Base-by-base conservation (phyloP, 441 rosid species). In the Aquilaria agallochum region DNA sequence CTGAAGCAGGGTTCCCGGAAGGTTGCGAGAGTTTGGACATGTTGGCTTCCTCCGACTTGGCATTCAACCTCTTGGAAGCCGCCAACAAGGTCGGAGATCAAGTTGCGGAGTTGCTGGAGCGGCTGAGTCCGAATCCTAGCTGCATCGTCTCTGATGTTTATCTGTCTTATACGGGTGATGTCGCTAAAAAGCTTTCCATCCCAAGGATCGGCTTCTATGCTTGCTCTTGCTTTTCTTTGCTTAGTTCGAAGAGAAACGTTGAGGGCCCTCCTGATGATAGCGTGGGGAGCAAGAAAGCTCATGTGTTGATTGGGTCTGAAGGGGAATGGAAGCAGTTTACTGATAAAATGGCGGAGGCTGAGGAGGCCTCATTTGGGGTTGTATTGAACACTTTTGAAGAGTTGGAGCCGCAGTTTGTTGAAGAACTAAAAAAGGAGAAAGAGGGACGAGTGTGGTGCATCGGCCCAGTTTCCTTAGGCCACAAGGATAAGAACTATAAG, bases 1-100 rank as follows among this genome's bases (percentile, higher is more conserved):
- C 53, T 44, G 68, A 76, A 60, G 73, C 47, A 4, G 85, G 82
- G 44, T 63, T 84, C 20, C 81, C 72, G 0, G 52, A 76, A 48
- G 71, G 80, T 27, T 56, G 63, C 4, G 87, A 81, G 67, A 86
- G 75, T 63, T 3, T 75, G 2, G 87, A 83, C 66, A 36, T 58
- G 64, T 49, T 79, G 44, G 49, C 75, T n/a, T 53, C 67, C 8
- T 5, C 34, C 2, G 55, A 12, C 13, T 32, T 62, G 42, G 31
- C 56, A 12, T 1, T 0, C 1, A 59, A 69, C 2, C 73, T 75
- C 63, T 69, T 71, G 49, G 9, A 8, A 0, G 75, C 75, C 15
- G 33, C 67, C 5, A 58, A n/a, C 30, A 13, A 60, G 69, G 52
- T 75, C 20, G 62, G 49, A 47, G 56, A 53, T 7, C 74, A 73